These are phyloP conservation scores for Cicer bijugum DNA, from an alignment of 306 rosid genomes.

Conservation along the genomic window DNA sequence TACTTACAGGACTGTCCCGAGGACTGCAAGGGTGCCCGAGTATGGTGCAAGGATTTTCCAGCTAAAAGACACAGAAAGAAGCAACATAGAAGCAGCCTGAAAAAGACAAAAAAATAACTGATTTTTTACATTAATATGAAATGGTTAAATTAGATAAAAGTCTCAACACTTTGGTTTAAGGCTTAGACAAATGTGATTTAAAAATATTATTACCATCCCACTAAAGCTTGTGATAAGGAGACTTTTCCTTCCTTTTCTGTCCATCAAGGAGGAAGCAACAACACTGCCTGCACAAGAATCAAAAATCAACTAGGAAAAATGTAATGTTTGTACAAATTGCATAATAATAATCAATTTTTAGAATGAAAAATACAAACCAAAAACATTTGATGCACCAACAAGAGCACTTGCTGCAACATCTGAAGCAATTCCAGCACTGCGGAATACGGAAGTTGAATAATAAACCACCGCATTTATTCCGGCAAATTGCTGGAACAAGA, in stretches of 20 bases:
- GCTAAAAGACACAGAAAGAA: constrained; percentile 73
- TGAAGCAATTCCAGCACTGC: constrained; percentile 90
- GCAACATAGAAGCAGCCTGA: constrained; percentile 89
- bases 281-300: constrained; percentile 67
- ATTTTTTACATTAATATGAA: background rate
- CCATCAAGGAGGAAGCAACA: constrained; percentile 94
- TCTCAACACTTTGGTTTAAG: background rate
- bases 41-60: constrained; percentile 82
- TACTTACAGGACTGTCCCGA: constrained; percentile 88
- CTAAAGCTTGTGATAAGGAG: constrained; percentile 85
- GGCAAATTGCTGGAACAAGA: constrained; percentile 91
- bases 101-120: constrained; percentile 20
- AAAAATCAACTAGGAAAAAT: constrained; percentile 31
- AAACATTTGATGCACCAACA: constrained; percentile 92
- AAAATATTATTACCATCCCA: constrained; percentile 77
- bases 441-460: constrained; percentile 91
- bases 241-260: constrained; percentile 81
- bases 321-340: constrained; percentile 3
- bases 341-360: constrained; percentile 10
- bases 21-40: constrained; percentile 75
- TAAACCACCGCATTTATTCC: constrained; percentile 97
- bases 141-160: background rate
- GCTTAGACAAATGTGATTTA: constrained; percentile 12
- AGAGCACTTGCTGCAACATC: constrained; percentile 98
- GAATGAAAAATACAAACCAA: constrained; percentile 59